Conservation (phyloP, 2,329 filamentous ascomycete species). For the Fusarium lateritium region DNA sequence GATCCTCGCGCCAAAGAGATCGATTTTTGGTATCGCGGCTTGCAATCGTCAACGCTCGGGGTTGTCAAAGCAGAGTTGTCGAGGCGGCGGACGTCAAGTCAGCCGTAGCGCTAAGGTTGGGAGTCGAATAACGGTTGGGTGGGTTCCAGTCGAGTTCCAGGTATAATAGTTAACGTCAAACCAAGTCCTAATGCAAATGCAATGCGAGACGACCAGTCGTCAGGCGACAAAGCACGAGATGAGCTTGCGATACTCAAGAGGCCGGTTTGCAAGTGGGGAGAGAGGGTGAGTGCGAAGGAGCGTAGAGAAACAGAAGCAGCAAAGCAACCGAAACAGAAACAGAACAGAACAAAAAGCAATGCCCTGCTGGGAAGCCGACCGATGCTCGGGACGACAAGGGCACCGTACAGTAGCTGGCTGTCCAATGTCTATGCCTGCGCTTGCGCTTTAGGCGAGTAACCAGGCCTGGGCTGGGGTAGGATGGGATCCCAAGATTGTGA, state of each 20-base stretch:
- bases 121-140: conserved; percentile 27
- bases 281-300: conserved; percentile 46
- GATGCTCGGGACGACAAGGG: conserved; percentile 38
- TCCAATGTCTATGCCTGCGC: conserved; percentile 31
- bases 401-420: conserved; percentile 20
- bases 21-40: conserved; percentile 25
- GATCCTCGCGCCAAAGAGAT: conserved; percentile 32
- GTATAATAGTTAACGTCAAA: conserved; percentile 41
- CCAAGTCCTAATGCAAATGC: conserved; percentile 50
- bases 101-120: conserved; percentile 46
- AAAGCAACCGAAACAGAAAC: conserved; percentile 31
- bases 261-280: conserved; percentile 36
- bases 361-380: conserved; percentile 30
- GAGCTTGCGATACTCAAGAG: conserved; percentile 29
- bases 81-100: conserved; percentile 48
- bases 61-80: conserved; percentile 33
- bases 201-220: conserved; percentile 52
- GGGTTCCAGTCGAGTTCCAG: conserved; percentile 45
- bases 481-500: conserved; percentile 41
- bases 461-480: conserved; percentile 42
- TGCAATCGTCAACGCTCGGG: conserved; percentile 26
- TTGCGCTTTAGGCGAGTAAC: conserved; percentile 46
- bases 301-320: conserved; percentile 48
- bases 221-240: conserved; percentile 45
- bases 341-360: conserved; percentile 43